These are phyloP conservation scores for Polygonum maritimum DNA, from an alignment of 148 eudicot genomes.

Conservation along the genomic window DNA sequence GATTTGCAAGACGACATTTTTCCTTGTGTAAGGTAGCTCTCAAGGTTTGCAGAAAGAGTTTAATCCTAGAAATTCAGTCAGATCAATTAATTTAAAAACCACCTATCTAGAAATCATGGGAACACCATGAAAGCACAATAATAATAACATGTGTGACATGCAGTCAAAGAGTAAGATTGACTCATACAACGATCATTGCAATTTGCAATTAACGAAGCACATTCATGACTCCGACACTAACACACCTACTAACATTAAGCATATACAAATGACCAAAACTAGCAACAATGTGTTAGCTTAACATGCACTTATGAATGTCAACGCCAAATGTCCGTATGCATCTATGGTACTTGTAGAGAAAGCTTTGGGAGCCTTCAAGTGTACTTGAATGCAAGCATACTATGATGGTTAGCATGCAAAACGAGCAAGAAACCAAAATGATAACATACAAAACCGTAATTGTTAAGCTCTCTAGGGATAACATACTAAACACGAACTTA, in stretches of 20 bases:
- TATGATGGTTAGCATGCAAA: constrained; percentile 1
- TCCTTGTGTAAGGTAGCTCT: neutral
- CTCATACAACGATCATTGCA: neutral
- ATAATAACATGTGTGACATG: neutral
- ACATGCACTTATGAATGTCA: neutral
- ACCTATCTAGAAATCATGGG: neutral
- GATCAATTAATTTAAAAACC: too few species aligned
- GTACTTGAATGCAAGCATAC: neutral
- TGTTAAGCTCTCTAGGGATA: too few species aligned
- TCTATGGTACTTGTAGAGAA: neutral
- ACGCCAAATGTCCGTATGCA: neutral
- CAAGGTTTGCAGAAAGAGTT: neutral
- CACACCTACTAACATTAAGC: neutral
- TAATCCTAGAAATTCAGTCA: neutral
- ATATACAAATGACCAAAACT: neutral
- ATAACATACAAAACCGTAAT: neutral
- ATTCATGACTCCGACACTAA: neutral
- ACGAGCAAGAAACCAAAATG: neutral
- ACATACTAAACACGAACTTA: too few species aligned
- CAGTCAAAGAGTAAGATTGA: constrained; percentile 3
- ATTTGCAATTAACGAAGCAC: neutral
- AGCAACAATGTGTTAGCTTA: too few species aligned
- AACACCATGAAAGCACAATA: neutral
- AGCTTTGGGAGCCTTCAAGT: neutral
- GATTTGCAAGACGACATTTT: neutral